Evolutionary conservation across 108 stramenopile species (phyloP).

Genomic region (Nitzschia inconspicua): DNA sequence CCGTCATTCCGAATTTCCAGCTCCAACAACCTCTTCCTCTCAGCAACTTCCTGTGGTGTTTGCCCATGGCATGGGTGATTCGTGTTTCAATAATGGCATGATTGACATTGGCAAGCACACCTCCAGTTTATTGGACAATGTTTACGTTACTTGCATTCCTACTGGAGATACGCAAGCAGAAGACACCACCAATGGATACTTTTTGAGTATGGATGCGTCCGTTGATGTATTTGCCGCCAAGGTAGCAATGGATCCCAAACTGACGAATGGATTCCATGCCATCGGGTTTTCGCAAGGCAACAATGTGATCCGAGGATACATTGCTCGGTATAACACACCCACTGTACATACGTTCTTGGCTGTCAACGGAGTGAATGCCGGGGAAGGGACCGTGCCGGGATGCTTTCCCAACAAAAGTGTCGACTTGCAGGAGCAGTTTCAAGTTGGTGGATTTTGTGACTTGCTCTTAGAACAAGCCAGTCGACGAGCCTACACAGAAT

Average conservation of each 20-base stretch:
- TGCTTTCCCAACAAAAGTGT: conserved; percentile 47
- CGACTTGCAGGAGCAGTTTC: no score
- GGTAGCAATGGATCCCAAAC: conserved; percentile 43
- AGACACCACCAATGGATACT: conserved; percentile 76
- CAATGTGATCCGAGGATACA: conserved; percentile 73
- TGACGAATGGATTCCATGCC: conserved; percentile 66
- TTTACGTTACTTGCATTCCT: conserved; percentile 60
- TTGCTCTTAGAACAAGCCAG: conserved; percentile 60
- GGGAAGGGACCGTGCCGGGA: conserved; percentile 63
- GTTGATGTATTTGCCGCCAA: conserved; percentile 62
- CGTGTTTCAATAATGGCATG: conserved; percentile 78
- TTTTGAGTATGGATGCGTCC: conserved; percentile 63
- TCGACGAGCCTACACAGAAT: conserved; percentile 52
- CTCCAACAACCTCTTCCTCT: neutral
- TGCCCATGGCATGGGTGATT: conserved; percentile 74
- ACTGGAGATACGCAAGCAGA: conserved; percentile 49
- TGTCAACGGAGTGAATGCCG: conserved; percentile 72
- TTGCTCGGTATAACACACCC: conserved; percentile 67
- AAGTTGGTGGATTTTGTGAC: conserved; percentile 39
- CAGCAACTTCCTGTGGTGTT: conserved; percentile 46
- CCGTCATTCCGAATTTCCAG: neutral
- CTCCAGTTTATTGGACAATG: conserved; percentile 32
- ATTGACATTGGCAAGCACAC: conserved; percentile 39
- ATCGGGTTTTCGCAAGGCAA: conserved; percentile 80
- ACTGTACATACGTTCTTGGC: conserved; percentile 66